phyloP scores from a whole-genome alignment of 371 early-diverging fungal genomes.

The Vairimorpha ceranae region DNA sequence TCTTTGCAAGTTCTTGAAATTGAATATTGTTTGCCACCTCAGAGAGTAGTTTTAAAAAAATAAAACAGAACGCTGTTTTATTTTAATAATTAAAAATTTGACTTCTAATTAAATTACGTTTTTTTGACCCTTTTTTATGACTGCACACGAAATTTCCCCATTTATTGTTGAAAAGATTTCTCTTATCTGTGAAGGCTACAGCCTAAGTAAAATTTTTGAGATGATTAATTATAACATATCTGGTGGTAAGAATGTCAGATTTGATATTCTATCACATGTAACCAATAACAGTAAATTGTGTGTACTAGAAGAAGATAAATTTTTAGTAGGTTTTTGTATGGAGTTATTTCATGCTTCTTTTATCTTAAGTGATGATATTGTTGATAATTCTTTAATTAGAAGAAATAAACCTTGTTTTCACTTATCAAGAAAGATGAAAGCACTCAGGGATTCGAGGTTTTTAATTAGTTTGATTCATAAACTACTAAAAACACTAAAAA shows the following conservation, averaged over 20 bases:
- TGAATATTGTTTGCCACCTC: conserved; percentile 57
- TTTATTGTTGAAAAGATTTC: background rate
- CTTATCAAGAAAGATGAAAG: conserved; percentile 73
- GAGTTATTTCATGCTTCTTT: conserved; percentile 77
- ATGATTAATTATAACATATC: conserved; percentile 10
- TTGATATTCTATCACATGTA: background rate
- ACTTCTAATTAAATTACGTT: too few relatives aligned
- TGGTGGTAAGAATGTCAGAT: conserved; percentile 16
- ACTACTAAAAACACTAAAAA: background rate
- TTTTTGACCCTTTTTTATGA: conserved; percentile 48
- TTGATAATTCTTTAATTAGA: conserved; percentile 83
- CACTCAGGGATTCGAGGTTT: conserved; percentile 85
- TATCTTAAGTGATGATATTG: conserved; percentile 88
- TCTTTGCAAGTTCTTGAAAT: conserved; percentile 52
- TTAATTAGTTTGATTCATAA: conserved; percentile 73
- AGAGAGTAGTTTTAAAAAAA: conserved; percentile 14
- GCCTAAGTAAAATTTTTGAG: background rate
- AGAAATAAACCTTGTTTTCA: conserved; percentile 92
- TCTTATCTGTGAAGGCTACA: background rate
- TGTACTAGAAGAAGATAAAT: background rate
- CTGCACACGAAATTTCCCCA: background rate
- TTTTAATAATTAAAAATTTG: background rate
- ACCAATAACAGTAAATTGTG: background rate
- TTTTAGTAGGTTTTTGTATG: background rate
- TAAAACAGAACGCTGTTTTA: background rate